These are phyloP conservation scores for Apiospora rasikravindrae DNA, from an alignment of 2,329 filamentous ascomycete genomes.

Conservation along the genomic window DNA sequence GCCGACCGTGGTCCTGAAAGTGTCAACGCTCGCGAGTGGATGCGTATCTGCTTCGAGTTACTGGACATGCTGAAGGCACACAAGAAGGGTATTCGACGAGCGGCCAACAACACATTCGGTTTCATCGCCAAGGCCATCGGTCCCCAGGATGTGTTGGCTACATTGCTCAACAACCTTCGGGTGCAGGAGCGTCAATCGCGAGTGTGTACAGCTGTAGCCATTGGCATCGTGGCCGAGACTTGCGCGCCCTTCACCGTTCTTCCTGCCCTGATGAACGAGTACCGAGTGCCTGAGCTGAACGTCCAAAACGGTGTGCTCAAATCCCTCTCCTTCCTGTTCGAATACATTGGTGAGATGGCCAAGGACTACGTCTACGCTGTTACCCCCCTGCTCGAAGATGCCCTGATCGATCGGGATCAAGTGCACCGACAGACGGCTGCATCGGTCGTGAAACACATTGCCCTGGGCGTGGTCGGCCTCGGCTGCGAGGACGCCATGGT, in stretches of 20 bases:
- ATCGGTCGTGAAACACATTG: constrained; percentile 96
- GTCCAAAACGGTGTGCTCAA: constrained; percentile 99
- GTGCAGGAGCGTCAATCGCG: constrained; percentile 98
- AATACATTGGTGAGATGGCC: constrained; percentile 99
- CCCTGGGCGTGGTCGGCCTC: constrained; percentile 93
- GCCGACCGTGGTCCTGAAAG: constrained; percentile 95
- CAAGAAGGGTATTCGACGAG: constrained; percentile 98
- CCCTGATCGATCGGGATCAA: constrained; percentile 96
- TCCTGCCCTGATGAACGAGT: constrained; percentile 99
- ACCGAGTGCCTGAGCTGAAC: constrained; percentile 96
- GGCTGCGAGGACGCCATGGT: constrained; percentile 99
- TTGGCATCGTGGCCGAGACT: constrained; percentile 97
- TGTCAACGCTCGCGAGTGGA: constrained; percentile 98
- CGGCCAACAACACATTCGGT: constrained; percentile 98
- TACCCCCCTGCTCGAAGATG: constrained; percentile 92
- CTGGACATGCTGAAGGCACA: constrained; percentile 99
- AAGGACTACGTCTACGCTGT: constrained; percentile 99
- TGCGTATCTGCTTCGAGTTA: constrained; percentile 99
- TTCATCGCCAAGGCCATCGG: constrained; percentile 99
- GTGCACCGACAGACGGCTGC: constrained; percentile 97
- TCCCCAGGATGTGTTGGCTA: constrained; percentile 94
- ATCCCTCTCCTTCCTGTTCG: constrained; percentile 94
- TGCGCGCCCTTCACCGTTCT: constrained; percentile 98
- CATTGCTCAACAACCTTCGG: constrained; percentile 92
- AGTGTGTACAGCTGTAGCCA: constrained; percentile 97